Base-by-base conservation (phyloP, 2,329 filamentous ascomycete species). In the Leptosphaerulina australis region DNA sequence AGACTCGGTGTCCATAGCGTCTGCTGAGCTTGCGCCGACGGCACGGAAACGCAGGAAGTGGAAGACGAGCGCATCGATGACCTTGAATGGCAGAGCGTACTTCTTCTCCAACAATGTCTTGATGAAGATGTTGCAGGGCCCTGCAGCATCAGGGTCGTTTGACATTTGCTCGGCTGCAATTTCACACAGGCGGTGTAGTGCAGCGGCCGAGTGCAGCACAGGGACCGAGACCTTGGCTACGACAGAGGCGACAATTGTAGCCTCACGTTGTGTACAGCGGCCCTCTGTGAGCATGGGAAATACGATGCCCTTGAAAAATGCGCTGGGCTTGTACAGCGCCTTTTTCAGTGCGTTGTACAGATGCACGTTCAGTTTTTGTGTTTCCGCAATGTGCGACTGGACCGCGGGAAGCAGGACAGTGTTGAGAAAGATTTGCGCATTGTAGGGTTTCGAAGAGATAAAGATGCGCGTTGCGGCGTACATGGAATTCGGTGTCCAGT, bases 271-370 rank as follows among this genome's bases (percentile, higher is more conserved):
- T 0, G 92, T 96, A 76, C 92, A 97, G n/a, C 87, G 91, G 21
- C 91, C 90, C 40, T 86, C 88, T 7, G 83, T 84, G 8, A 96
- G 86, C 14, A 99, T 82, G 0, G 94, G 94, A 69, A 97, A 97
- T 12, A 99, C 80, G 62, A 99, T 85, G 3, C 92, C 94, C 73
- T 97, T 96, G 83, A 99, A 99, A 76, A 96, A 99, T 14, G 92
- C 91, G 0, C 90, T 88, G 5, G 94, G 94, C 73, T 96, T 96
- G 79, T 96, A 97, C 11, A 97, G 81, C 6, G 85, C 85, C 71
- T 96, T 96, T 76, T 97, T 97, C 49, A 99, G 79, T 0, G 91
- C 84, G 64, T 95, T 93, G 82, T 97, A 99, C 6, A 97, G 80
- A 72, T 99, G 94, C 0, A 97, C 88, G 67, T 97, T 97, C 50